A percentile compares a stretch with the other conserved stretches of the same genome.
phyloP scores from a whole-genome alignment of 2,329 filamentous ascomycete species.

The Fusarium proliferatum region DNA sequence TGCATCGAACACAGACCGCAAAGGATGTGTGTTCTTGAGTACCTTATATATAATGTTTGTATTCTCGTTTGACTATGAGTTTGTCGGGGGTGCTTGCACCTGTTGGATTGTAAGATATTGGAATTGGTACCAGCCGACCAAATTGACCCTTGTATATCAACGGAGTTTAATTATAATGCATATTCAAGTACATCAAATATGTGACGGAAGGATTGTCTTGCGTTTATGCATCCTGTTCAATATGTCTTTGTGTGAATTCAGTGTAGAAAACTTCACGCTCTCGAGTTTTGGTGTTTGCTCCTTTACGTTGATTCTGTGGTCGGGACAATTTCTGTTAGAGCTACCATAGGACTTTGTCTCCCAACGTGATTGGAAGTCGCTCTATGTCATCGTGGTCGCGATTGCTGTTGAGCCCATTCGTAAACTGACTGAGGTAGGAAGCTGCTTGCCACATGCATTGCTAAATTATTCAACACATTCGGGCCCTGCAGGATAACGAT shows the following conservation, averaged over 20 bases:
- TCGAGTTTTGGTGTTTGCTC: neutral
- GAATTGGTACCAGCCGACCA: neutral
- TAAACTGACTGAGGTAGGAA: neutral
- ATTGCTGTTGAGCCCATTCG: slow-evolving; percentile 6
- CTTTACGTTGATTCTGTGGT: neutral
- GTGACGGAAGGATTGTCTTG: neutral
- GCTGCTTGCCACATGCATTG: neutral
- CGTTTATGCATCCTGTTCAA: neutral
- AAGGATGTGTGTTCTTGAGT: slow-evolving; percentile 28
- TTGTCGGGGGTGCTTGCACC: slow-evolving; percentile 19
- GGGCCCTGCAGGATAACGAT: neutral
- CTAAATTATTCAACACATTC: neutral
- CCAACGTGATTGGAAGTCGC: neutral
- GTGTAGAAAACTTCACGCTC: neutral
- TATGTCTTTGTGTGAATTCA: neutral
- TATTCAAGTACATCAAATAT: neutral
- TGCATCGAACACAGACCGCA: slow-evolving; percentile 23
- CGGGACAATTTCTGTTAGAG: neutral
- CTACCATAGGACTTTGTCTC: neutral
- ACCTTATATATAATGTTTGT: slow-evolving; percentile 44
- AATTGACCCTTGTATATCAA: slow-evolving; percentile 22
- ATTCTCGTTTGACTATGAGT: slow-evolving; percentile 32
- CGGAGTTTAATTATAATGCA: neutral
- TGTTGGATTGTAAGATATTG: slow-evolving; percentile 24
- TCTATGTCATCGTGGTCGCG: neutral